Conservation (phyloP, 495 filamentous ascomycete species). For the Lophium mytilinum region DNA sequence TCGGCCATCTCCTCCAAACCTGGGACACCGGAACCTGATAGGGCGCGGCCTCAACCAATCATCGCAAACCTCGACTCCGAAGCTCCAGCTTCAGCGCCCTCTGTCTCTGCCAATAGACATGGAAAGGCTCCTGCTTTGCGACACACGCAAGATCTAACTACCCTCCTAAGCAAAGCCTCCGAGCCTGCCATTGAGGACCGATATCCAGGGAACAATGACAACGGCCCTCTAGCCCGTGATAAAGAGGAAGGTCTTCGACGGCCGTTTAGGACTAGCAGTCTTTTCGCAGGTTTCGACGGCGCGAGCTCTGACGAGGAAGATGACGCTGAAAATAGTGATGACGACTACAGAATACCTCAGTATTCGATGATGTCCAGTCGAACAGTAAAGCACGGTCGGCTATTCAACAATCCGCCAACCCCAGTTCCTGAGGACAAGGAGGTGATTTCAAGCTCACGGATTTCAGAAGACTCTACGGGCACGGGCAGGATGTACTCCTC, state of each 20-base stretch:
- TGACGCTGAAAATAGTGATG: slow-evolving; percentile 38
- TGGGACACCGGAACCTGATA: slow-evolving; percentile 40
- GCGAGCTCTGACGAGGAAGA: slow-evolving; percentile 45
- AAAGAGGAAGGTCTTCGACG: slow-evolving; percentile 51
- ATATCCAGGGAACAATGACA: slow-evolving; percentile 78
- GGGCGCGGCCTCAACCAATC: not conserved
- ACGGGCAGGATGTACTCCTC: slow-evolving; percentile 6
- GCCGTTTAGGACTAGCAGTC: slow-evolving; percentile 66
- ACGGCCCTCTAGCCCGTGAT: slow-evolving; percentile 60
- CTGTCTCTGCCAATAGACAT: not conserved
- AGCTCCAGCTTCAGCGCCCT: slow-evolving; percentile 4
- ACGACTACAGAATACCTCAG: slow-evolving; percentile 29
- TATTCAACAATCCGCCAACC: slow-evolving; percentile 34
- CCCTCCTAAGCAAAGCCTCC: slow-evolving; percentile 6
- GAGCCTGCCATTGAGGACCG: slow-evolving; percentile 45
- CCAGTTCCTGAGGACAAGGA: slow-evolving; percentile 39
- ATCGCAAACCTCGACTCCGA: slow-evolving; percentile 21
- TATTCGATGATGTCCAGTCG: slow-evolving; percentile 23
- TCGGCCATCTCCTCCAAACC: slow-evolving; percentile 57
- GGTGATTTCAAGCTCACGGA: slow-evolving; percentile 16
- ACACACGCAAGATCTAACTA: slow-evolving; percentile 5
- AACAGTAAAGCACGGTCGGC: slow-evolving; percentile 26
- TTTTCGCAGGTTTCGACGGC: slow-evolving; percentile 80
- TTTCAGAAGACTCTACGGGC: slow-evolving; percentile 15
- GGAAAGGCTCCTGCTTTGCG: not conserved